Base-by-base conservation (phyloP, 2,329 filamentous ascomycete genomes). In the Neurospora sp. region DNA sequence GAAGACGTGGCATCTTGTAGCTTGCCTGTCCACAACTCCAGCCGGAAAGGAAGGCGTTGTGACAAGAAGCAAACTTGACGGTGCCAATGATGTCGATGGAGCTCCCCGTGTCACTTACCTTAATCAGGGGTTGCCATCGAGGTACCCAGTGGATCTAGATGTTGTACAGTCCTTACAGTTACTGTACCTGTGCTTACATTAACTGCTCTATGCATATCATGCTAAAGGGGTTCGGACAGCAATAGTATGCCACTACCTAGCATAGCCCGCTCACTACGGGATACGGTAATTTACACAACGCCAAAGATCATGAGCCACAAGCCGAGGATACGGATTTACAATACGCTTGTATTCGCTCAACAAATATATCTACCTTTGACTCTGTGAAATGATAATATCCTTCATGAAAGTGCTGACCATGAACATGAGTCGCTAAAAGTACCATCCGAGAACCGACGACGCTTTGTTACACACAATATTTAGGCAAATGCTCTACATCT, bases 1-100 rank as follows among this genome's bases (percentile, higher is more conserved):
- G 78, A 74, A 87, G 78, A 76, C 84, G 83, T 76, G 85, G 84
- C 85, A 87, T 87, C 72, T 71, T 77, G 72, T 70, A 62, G 23
- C 52, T 62, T 36, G 52, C 52, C 23, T 62, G 15, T 62, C 52
- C 52, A 62, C 28, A 36, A 62, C 52, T 62, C 23, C 52, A 62
- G 52, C 52, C 52, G 28, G 28, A 62, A 62, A 62, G 52, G 52
- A 62, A 62, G 52, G 52, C 52, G 28, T 37, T 36, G 28, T 36
- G 39, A 37, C 67, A 17, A 39, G 36, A 66, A 66, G 28, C 66
- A 40, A 46, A n/a, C 33, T 36, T 46, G 38, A 41, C 38, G 23
- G 66, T 36, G 23, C 52, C 52, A 10, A 36, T 62, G 23, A 33
- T 57, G 52, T 62, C 52, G 52, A 36, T 62, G 67, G 43, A 8